These are phyloP conservation scores for Aegilops sharonensis DNA, from an alignment of 176 grass and related monocot genomes.

Conservation along the genomic window DNA sequence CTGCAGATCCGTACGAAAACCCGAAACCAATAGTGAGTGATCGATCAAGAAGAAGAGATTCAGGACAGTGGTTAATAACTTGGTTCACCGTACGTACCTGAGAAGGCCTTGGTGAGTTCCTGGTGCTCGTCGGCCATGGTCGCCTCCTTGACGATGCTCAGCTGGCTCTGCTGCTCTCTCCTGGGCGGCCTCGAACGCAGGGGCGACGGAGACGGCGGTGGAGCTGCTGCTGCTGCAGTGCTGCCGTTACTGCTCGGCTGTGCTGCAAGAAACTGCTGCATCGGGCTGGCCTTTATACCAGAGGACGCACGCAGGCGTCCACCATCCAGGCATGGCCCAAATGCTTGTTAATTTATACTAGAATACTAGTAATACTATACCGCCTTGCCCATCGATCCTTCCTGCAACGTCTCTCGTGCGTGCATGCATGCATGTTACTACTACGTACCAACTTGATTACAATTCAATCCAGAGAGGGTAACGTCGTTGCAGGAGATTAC, in stretches of 20 bases:
- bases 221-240: conserved; percentile 8
- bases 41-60: background rate
- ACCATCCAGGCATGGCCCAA: background rate
- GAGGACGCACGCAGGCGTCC: background rate
- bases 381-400: background rate
- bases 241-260: background rate
- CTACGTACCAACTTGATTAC: background rate
- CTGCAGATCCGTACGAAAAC: conserved; percentile 6
- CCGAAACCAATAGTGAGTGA: background rate
- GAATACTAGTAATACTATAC: background rate
- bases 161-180: background rate
- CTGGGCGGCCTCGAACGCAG: conserved; percentile 19
- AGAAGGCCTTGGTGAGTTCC: conserved; percentile 71
- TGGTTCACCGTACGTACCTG: conserved; percentile 44
- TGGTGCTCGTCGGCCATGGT: conserved; percentile 63
- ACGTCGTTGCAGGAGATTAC: background rate
- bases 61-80: background rate
- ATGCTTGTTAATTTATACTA: conserved; percentile 9
- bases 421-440: background rate
- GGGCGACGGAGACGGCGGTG: background rate
- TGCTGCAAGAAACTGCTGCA: conserved; percentile 44
- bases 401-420: background rate
- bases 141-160: background rate
- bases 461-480: background rate
- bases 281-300: background rate